phyloP scores from a whole-genome alignment of 306 rosid species.

The Cucumis sativus region Cucumber_9930_V3 NC_026659.2:5100001-5100500 shows the following conservation, averaged over 20 bases:
- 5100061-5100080: conserved; percentile 55
- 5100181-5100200: conserved; percentile 16
- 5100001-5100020: conserved; percentile 43
- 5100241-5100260: conserved; percentile 42
- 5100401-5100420: neutral
- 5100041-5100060: conserved; percentile 44
- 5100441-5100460: neutral
- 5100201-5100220: conserved; percentile 13
- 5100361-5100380: neutral
- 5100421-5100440: neutral
- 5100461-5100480: neutral
- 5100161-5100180: conserved; percentile 14
- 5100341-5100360: conserved; percentile 13
- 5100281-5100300: conserved; percentile 48
- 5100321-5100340: conserved; percentile 58
- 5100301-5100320: conserved; percentile 68
- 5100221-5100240: conserved; percentile 30
- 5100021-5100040: conserved; percentile 19
- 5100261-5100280: conserved; percentile 51
- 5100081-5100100: conserved; percentile 29
- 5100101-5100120: conserved; percentile 62
- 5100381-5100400: neutral
- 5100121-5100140: conserved; percentile 60
- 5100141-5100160: conserved; percentile 26
- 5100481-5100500: neutral